Base-by-base conservation (phyloP, 768 basidiomycete species). In the Suillus spraguei region DNA sequence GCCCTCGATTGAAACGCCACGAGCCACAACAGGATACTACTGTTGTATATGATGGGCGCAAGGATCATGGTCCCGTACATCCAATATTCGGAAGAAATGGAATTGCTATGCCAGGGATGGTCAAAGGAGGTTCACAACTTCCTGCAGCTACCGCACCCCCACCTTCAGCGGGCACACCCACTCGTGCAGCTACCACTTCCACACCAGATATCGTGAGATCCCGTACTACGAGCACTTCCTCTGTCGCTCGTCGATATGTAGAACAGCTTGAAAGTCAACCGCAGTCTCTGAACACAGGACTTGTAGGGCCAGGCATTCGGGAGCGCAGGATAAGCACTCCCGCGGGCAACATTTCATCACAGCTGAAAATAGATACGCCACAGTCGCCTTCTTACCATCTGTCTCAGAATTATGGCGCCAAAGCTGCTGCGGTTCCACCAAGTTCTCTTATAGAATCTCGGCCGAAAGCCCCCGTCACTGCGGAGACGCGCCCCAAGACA, bases 81-180 rank as follows among this genome's bases (percentile, higher is more conserved):
- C 92, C 91, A 2, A 72, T 92, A 53, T 93, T 93, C 71, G 91
- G 91, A 20, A 83, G 81, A 61, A 87, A 88, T 17, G 89, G 89
- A 22, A 77, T 92, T 56, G 91, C 90, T 13, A 86, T 93, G 85
- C 89, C 89, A 9, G 91, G 91, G 4, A 83, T 93, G 81, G 78
- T 78, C 16, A 70, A 65, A 38, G 59, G 24, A 16, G 46, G 0
- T 59, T 67, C n/a, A 59, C 59, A 3, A 52, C 66, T 17, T 65
- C 65, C 20, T 9, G 41, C 64, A 50, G 54, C 60, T 41, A 41
- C 60, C 4, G 36, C 64, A 35, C 53, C 63, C 1, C 63, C 66
- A 49, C 5, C 63, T 33, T 35, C 56, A 44, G 54, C 41, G 2
- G 46, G 66, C 17, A 65, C 55, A 7, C 53, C 60, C 4, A 46